Conservation (phyloP, 2,329 filamentous ascomycete genomes). For the Falciphora oryzae region DNA sequence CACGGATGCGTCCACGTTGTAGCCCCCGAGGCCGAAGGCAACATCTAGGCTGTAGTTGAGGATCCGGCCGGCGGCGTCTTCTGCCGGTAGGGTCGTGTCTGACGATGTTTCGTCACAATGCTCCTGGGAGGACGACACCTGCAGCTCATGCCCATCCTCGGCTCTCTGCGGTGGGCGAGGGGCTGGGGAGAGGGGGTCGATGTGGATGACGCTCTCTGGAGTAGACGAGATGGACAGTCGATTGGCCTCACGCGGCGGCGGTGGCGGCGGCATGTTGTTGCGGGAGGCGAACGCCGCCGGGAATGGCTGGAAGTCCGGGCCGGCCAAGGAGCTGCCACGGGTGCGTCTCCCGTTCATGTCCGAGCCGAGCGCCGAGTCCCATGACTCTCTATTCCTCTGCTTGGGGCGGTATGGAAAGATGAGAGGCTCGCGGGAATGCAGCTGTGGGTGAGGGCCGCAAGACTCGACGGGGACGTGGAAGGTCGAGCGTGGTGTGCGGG, state of each 20-base stretch:
- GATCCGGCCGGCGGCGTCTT: conserved; percentile 11
- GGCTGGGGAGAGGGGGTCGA: not conserved
- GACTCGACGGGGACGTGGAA: not conserved
- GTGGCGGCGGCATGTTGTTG: conserved; percentile 7
- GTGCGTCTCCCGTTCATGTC: conserved; percentile 8
- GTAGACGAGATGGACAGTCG: not conserved
- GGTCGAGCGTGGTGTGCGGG: not conserved
- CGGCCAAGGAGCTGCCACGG: conserved; percentile 7
- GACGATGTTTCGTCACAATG: conserved; percentile 9
- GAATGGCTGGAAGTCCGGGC: not conserved
- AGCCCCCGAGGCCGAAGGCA: conserved; percentile 2
- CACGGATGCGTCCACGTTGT: conserved; percentile 1
- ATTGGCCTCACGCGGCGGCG: not conserved
- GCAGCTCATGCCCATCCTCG: not conserved
- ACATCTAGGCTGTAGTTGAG: conserved; percentile 12
- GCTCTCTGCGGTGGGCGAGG: no score
- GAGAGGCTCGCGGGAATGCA: not conserved
- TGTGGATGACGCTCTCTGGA: not conserved
- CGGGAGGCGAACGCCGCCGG: not conserved
- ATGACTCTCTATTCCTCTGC: conserved; percentile 7
- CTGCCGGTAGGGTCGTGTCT: conserved; percentile 3
- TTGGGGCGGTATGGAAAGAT: not conserved
- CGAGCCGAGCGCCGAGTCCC: conserved; percentile 9
- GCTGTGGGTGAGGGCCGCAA: not conserved
- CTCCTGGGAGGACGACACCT: not conserved